Base-by-base conservation (phyloP, 2,329 filamentous ascomycete genomes). In the Hypoxylon sp. region DNA sequence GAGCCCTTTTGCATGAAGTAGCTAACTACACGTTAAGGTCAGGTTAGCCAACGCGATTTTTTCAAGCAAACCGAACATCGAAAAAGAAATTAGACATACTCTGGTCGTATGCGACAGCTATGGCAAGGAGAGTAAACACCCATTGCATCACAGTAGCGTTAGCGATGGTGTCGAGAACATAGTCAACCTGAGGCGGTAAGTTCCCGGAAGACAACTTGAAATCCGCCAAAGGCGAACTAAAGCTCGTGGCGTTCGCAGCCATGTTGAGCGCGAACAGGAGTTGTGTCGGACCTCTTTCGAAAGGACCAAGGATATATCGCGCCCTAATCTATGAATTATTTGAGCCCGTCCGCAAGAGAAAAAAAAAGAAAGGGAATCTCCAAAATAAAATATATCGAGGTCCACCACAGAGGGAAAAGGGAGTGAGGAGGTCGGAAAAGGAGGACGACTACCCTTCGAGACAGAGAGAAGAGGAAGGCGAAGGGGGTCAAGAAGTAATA, bases 71-170 rank as follows among this genome's bases (percentile, higher is more conserved):
- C 3, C 33, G 19, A 22, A 35, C 2, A 10, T 47, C 10, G 5
- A 19, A 11, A 14, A 13, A 8, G 26, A 10, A 19, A 48, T 26
- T 60, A 26, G 37, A 86, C 92, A 80, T 85, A 97, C 95, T 85
- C 84, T 98, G 95, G 81, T 98, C 95, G 80, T 98, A 98, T 68
- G 90, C 87, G 64, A 97, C 88, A 59, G 91, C 88, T 8, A 92
- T 76, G 35, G 91, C 84, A 63, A 98, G 79, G 55, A 96, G 70
- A 14, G 93, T 93, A 72, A 94, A 79, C 35, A 92, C 74, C 72
- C 94, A 84, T 69, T 91, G 90, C 80, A 87, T 84, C 31, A 80
- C 79, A 74, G 87, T 89, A 63, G 88, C 83, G 65, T 87, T 87
- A 74, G 88, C 84, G 73, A 90, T 75, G 81, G 81, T 75, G 77